A percentile compares a stretch with the other conserved stretches of the same genome.
These are phyloP conservation scores for Penicillium paneum DNA, from an alignment of 2,329 filamentous ascomycete species.

Conservation along the genomic window DNA sequence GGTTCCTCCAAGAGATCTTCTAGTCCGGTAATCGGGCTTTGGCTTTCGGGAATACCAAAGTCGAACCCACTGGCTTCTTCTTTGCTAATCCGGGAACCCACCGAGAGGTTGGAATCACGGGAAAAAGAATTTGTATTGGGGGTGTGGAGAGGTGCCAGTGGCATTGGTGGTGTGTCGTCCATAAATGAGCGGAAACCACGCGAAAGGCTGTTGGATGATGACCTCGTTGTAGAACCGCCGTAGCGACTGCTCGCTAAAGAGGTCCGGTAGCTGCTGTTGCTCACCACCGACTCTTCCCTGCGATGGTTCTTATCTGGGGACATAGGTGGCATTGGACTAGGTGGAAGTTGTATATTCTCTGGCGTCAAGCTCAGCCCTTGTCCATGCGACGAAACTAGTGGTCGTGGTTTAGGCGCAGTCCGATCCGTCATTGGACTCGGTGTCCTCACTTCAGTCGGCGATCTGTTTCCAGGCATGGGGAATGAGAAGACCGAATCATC, in stretches of 20 bases:
- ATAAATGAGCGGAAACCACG: conserved; percentile 29
- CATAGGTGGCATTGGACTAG: conserved; percentile 20
- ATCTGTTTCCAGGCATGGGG: conserved; percentile 41
- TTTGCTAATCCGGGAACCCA: conserved; percentile 15
- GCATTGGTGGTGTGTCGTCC: conserved; percentile 36
- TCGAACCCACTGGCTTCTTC: conserved; percentile 31
- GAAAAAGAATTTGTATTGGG: conserved; percentile 19
- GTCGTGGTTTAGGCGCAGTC: conserved; percentile 18
- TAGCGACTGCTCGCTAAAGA: conserved; percentile 41
- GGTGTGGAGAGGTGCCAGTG: conserved; percentile 25
- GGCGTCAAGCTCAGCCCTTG: conserved; percentile 12
- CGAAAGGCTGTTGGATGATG: conserved; percentile 33
- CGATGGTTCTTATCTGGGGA: conserved; percentile 10
- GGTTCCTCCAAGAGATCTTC: conserved; percentile 22
- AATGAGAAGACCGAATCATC: conserved; percentile 53
- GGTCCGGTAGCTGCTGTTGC: conserved; percentile 41
- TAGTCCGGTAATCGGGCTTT: conserved; percentile 15
- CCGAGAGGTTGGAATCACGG: conserved; percentile 26
- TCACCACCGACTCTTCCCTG: conserved; percentile 31
- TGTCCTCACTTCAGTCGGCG: conserved; percentile 20
- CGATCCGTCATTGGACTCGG: conserved; percentile 23
- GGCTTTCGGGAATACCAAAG: conserved; percentile 23
- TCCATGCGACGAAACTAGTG: conserved; percentile 15
- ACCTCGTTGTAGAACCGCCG: conserved; percentile 36
- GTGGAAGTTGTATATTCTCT: conserved; percentile 21